Conservation (phyloP, 2,329 filamentous ascomycete species). For the Mollisia scopiformis region DNA sequence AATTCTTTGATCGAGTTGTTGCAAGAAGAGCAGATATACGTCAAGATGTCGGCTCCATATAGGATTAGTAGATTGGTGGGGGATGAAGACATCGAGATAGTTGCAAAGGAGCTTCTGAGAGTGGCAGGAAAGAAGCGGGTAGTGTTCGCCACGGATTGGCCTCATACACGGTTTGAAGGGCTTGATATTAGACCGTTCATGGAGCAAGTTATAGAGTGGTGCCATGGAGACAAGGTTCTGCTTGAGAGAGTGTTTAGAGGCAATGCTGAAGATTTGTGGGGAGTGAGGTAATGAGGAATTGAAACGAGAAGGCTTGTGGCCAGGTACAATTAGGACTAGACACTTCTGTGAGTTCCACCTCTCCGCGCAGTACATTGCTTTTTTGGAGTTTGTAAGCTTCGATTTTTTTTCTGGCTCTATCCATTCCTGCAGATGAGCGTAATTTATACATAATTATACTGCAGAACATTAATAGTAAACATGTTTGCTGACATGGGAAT, state of each 20-base stretch:
- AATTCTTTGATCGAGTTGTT: slow-evolving; percentile 50
- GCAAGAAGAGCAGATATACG: slow-evolving; percentile 44
- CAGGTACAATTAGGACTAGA: too few relatives aligned
- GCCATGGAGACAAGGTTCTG: slow-evolving; percentile 46
- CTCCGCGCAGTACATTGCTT: too few relatives aligned
- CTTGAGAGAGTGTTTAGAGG: slow-evolving; percentile 54
- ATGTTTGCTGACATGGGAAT: too few relatives aligned
- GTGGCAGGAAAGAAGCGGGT: slow-evolving; percentile 40
- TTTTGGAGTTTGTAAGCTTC: too few relatives aligned
- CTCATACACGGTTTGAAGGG: slow-evolving; percentile 63
- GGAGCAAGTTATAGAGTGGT: slow-evolving; percentile 56
- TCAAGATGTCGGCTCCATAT: slow-evolving; percentile 54
- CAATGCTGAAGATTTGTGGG: slow-evolving; percentile 59
- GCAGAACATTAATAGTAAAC: too few relatives aligned
- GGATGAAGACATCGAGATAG: slow-evolving; percentile 48
- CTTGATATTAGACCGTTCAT: slow-evolving; percentile 59
- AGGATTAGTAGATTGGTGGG: slow-evolving; percentile 48
- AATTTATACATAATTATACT: too few relatives aligned
- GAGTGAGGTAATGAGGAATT: slow-evolving; percentile 12
- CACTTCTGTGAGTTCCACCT: too few relatives aligned
- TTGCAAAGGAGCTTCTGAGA: slow-evolving; percentile 52
- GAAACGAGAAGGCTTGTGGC: not conserved
- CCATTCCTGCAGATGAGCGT: too few relatives aligned
- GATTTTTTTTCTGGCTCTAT: too few relatives aligned
- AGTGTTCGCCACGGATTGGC: slow-evolving; percentile 66